These are phyloP conservation scores for Aegilops speltoides DNA, from an alignment of 176 grass and related monocot species.

Conservation along the genomic window DNA sequence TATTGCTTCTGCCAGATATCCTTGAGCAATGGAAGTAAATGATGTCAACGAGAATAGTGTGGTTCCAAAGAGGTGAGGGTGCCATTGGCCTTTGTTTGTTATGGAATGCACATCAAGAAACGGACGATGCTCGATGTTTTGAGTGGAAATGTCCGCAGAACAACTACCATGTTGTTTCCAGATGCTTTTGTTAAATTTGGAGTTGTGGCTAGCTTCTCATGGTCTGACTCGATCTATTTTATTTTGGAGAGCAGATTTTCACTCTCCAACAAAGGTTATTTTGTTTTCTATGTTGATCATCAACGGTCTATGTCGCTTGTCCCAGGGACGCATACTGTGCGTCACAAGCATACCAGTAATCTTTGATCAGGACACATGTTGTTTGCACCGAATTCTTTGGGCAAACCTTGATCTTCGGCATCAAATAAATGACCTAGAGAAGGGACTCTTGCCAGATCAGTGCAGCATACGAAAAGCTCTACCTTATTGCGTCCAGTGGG, in stretches of 20 bases:
- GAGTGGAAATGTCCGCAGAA: not conserved
- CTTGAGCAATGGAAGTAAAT: not conserved
- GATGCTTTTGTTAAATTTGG: not conserved
- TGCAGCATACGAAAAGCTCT: not conserved
- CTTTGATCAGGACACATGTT: not conserved
- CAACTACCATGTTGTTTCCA: not conserved
- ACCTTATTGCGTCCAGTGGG: not conserved
- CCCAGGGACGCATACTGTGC: not conserved
- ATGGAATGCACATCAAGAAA: slow-evolving; percentile 1
- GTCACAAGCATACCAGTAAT: not conserved
- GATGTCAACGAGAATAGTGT: not conserved
- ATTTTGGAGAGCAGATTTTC: not conserved
- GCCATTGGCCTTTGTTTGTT: slow-evolving; percentile 10
- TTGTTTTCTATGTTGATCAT: not conserved
- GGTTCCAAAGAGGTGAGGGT: not conserved
- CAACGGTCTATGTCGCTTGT: not conserved
- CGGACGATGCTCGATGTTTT: not conserved
- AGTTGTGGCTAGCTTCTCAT: slow-evolving; percentile 11
- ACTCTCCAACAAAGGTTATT: not conserved
- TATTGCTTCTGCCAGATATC: not conserved
- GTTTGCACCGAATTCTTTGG: not conserved
- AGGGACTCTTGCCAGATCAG: not conserved
- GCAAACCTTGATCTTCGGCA: not conserved
- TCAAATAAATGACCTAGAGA: not conserved
- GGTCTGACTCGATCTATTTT: not conserved